phyloP scores from a whole-genome alignment of 2,329 filamentous ascomycete genomes.

The Penicillium polonicum region DNA sequence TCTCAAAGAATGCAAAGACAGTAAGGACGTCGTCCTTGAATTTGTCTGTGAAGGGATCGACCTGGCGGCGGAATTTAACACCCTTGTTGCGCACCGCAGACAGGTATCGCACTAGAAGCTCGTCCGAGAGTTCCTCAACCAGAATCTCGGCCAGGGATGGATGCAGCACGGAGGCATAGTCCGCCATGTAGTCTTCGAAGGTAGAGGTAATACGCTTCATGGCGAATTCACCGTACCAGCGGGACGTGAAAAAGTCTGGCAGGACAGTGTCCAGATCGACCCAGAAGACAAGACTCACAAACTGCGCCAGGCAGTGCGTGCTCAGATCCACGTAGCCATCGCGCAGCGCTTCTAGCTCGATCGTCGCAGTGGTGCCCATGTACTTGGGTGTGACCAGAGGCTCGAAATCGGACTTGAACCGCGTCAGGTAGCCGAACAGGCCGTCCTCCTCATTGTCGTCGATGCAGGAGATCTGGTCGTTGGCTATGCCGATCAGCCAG shows the following conservation, averaged over 20 bases:
- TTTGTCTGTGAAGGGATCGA: slow-evolving; percentile 85
- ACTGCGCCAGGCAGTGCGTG: slow-evolving; percentile 86
- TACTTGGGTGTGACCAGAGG: slow-evolving; percentile 78
- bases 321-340: slow-evolving; percentile 94
- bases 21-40: slow-evolving; percentile 90
- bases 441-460: slow-evolving; percentile 79
- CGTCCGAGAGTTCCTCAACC: slow-evolving; percentile 88
- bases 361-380: slow-evolving; percentile 66
- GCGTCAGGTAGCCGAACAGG: slow-evolving; percentile 76
- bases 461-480: slow-evolving; percentile 98
- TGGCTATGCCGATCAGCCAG: slow-evolving; percentile 94
- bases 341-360: slow-evolving; percentile 71
- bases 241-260: slow-evolving; percentile 83
- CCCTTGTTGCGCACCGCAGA: slow-evolving; percentile 82
- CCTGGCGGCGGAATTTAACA: slow-evolving; percentile 76
- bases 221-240: slow-evolving; percentile 82
- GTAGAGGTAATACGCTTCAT: slow-evolving; percentile 95
- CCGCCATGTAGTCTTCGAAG: slow-evolving; percentile 88
- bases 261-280: slow-evolving; percentile 85
- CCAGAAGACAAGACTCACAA: slow-evolving; percentile 81
- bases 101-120: slow-evolving; percentile 84
- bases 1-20: slow-evolving; percentile 84
- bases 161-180: slow-evolving; percentile 82
- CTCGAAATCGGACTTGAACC: slow-evolving; percentile 81
- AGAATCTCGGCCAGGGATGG: slow-evolving; percentile 87